Evolutionary conservation across 2,329 filamentous ascomycete genomes (phyloP).

Genomic region (Aspergillus pseudonomiae): DNA sequence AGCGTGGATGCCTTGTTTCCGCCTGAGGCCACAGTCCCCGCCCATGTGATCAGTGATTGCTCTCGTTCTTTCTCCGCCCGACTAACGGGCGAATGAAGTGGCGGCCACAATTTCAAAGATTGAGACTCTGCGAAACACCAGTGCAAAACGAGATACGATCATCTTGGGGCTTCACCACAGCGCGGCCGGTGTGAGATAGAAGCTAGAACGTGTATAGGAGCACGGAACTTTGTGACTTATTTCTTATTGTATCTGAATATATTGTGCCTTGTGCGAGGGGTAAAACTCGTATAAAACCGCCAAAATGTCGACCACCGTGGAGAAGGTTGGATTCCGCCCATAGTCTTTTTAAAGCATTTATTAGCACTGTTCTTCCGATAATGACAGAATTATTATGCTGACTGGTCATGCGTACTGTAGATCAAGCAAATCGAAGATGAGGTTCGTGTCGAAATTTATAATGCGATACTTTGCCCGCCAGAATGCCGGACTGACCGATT

Average conservation of each 20-base stretch:
- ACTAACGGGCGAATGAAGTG: constrained; percentile 32
- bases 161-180: constrained; percentile 16
- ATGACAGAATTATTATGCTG: constrained; percentile 29
- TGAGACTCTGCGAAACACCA: constrained; percentile 14
- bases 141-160: constrained; percentile 2
- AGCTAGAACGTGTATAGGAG: not conserved
- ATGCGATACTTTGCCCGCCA: not conserved
- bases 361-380: not conserved
- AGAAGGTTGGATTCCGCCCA: constrained; percentile 68
- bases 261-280: constrained; percentile 21
- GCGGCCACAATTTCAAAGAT: constrained; percentile 36
- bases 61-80: constrained; percentile 17
- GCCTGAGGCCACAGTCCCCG: constrained; percentile 24
- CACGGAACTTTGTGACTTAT: constrained; percentile 7
- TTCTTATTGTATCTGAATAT: constrained; percentile 14
- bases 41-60: constrained; percentile 28
- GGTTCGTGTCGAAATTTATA: constrained; percentile 56
- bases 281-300: constrained; percentile 30
- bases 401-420: constrained; percentile 51
- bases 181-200: constrained; percentile 9
- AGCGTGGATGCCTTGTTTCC: constrained; percentile 20
- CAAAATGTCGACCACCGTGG: constrained; percentile 94
- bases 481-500: constrained; percentile 17
- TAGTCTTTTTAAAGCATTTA: constrained; percentile 10
- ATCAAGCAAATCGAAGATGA: constrained; percentile 97